Evolutionary conservation across 1,284 basidiomycete species (phyloP), one percentile per base, ranked within the genome.

Genomic region (Porodaedalea pini): DNA sequence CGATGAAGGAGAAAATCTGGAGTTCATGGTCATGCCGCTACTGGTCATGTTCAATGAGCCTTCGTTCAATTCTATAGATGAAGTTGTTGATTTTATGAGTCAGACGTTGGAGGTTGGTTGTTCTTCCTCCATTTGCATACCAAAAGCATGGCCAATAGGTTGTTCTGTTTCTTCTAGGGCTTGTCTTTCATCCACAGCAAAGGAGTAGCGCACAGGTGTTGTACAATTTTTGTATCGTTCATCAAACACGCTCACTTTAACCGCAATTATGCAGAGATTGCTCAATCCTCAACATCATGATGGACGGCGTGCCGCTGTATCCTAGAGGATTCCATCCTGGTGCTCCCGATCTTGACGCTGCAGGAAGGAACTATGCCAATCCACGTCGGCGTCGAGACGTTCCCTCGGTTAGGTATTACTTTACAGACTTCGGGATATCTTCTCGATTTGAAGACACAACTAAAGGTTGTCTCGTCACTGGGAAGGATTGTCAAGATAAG

Each of bases 371-470:
- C 15, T 21, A 32, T 3, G 53, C 43, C 4, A 7, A 19, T 45
- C 32, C 40, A 2, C 45, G 53, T 0, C 58, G 62, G 0, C 44
- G 63, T 13, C 51, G 53, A 1, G 61, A 62, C 11, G 51, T 41
- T 1, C 40, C 56, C 13, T 40, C 51, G 0, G 61, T 68, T 2
- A 60, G 54, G 13, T 71, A 70, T 59, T 68, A 62, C 57, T 67
- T 69, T 56, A 68, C 67, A 34, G 69, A 69, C 56, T 71, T 69
- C 32, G 67, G 66, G 0, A 58, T 70, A 0, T 67, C 69, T 0
- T 32, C 51, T 1, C 41, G 34, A 1, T 65, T 65, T 23, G 25
- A 47, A 48, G 27, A 34, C 23, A n/a, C 15, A 8, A 31, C 15
- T 11, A 29, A 55, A 34, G 34, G 11, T 6, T 36, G 25, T 10